Evolutionary conservation across 1,284 basidiomycete genomes (phyloP).

Genomic region (Peniophora sp.): DNA sequence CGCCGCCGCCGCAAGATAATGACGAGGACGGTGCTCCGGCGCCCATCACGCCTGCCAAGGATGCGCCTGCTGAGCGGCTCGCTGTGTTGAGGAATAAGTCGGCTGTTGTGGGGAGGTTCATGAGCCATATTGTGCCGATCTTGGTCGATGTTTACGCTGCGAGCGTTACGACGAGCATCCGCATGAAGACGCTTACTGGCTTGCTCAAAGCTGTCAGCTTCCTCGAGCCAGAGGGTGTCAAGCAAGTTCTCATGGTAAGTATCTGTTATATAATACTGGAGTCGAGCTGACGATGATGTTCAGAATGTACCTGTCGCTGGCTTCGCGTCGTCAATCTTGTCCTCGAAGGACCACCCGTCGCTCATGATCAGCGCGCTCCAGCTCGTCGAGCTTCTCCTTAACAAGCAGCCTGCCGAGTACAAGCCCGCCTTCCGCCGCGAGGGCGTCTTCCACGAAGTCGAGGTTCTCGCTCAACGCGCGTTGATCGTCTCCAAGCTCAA

Average conservation of each 20-base stretch:
- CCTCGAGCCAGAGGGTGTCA: constrained; percentile 71
- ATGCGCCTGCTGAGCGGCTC: constrained; percentile 45
- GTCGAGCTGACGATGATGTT: constrained; percentile 9
- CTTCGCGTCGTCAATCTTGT: constrained; percentile 88
- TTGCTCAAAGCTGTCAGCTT: constrained; percentile 87
- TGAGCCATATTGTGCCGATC: constrained; percentile 83
- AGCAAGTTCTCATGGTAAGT: constrained; percentile 64
- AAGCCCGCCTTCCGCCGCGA: constrained; percentile 84
- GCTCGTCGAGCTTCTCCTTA: constrained; percentile 81
- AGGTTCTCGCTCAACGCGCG: constrained; percentile 56
- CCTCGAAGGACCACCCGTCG: constrained; percentile 81
- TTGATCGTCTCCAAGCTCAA: constrained; percentile 52
- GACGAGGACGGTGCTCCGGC: constrained; percentile 28
- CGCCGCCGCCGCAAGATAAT: constrained; percentile 24
- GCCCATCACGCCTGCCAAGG: constrained; percentile 20
- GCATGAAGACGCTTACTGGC: constrained; percentile 81
- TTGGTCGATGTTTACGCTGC: constrained; percentile 94
- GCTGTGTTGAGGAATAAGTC: constrained; percentile 71
- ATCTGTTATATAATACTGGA: not conserved
- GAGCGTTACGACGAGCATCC: constrained; percentile 79
- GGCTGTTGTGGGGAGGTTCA: constrained; percentile 73
- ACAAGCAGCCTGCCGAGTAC: constrained; percentile 78
- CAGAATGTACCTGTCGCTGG: constrained; percentile 87
- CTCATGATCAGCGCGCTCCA: constrained; percentile 85
- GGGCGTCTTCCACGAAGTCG: constrained; percentile 91